These are phyloP conservation scores for Chamaecyparis obtusa DNA, from an alignment of 75 land plant genomes.

Conservation along the genomic window DNA sequence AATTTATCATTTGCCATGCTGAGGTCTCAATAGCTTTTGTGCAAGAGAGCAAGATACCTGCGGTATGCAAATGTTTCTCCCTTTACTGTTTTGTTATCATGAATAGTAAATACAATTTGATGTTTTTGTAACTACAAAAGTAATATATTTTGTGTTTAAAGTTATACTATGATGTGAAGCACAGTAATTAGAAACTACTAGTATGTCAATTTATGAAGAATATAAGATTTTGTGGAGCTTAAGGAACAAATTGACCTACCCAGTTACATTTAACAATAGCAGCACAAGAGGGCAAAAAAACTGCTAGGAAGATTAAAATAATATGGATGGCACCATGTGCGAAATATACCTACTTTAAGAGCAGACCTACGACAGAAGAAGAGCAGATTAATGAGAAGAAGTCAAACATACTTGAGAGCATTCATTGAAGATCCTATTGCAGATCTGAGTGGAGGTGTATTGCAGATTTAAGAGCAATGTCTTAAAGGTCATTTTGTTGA, in stretches of 20 bases:
- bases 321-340: neutral
- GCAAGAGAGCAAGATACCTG: constrained; percentile 70
- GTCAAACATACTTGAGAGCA: too few species aligned
- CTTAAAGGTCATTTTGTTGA: too few species aligned
- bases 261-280: neutral
- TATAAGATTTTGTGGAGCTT: neutral
- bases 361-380: too few species aligned
- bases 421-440: too few species aligned
- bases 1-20: constrained; percentile 92
- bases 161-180: neutral
- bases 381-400: too few species aligned
- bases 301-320: neutral
- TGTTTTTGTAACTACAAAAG: neutral
- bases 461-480: too few species aligned
- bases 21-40: constrained; percentile 93
- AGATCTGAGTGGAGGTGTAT: too few species aligned
- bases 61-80: constrained; percentile 43
- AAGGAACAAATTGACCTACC: neutral
- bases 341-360: neutral
- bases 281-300: neutral
- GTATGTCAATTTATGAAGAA: neutral
- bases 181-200: neutral
- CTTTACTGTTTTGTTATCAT: neutral
- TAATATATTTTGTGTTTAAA: too few species aligned
- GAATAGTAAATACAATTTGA: neutral